These are phyloP conservation scores for Tephrocybe rancida DNA, from an alignment of 768 basidiomycete genomes.

Conservation along the genomic window DNA sequence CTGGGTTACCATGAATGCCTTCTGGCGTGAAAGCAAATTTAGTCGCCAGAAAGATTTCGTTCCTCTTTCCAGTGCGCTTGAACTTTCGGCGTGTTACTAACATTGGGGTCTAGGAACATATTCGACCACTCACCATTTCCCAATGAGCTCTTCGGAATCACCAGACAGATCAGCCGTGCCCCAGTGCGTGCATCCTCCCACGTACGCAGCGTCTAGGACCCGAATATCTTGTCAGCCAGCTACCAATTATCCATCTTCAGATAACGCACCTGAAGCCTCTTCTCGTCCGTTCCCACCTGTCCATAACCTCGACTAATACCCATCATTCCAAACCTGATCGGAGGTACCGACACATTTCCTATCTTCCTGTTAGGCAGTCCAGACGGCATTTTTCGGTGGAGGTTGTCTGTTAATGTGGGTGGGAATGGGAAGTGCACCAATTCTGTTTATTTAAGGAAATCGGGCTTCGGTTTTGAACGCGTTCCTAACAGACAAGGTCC, in stretches of 20 bases:
- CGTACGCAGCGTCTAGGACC: conserved; percentile 45
- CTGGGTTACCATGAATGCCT: conserved; percentile 33
- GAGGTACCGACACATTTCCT: conserved; percentile 35
- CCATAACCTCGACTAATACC: conserved; percentile 49
- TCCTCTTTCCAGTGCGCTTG: conserved; percentile 44
- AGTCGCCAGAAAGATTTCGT: conserved; percentile 56
- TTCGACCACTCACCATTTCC: conserved; percentile 17
- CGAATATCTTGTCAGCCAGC: conserved; percentile 10
- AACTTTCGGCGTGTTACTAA: conserved; percentile 40
- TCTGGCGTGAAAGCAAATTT: conserved; percentile 44
- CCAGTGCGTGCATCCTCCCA: conserved; percentile 46
- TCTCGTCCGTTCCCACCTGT: conserved; percentile 41
- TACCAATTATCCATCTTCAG: background rate
- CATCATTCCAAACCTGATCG: conserved; percentile 59
- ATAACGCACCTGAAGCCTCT: conserved; percentile 34
- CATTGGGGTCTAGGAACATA: conserved; percentile 13
- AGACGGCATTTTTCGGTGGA: conserved; percentile 26
- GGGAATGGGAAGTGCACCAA: too few species aligned
- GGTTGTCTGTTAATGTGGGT: conserved; percentile 15
- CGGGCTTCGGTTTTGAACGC: too few species aligned
- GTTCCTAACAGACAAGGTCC: too few species aligned
- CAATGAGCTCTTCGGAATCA: conserved; percentile 44
- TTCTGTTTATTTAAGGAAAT: too few species aligned
- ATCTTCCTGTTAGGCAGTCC: conserved; percentile 26
- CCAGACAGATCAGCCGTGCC: conserved; percentile 47